These are phyloP conservation scores for Acephala macrosclerotiorum DNA, from an alignment of 2,329 filamentous ascomycete species.

Conservation along the genomic window DNA sequence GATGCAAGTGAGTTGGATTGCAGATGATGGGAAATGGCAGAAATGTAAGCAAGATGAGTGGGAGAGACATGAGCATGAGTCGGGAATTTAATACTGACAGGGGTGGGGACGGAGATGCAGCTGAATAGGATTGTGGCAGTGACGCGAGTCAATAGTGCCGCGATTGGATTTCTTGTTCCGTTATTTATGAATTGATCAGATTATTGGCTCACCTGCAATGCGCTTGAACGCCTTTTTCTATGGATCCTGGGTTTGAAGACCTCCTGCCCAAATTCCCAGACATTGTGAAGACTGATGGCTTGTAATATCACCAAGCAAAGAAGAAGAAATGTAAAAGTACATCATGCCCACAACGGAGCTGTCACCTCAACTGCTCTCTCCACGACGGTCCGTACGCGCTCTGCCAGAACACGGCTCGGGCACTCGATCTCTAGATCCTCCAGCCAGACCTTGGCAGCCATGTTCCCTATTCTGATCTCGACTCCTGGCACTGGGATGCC, in stretches of 20 bases:
- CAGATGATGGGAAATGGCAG: not conserved
- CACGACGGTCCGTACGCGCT: slow-evolving; percentile 87
- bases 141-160: not conserved
- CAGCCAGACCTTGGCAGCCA: slow-evolving; percentile 88
- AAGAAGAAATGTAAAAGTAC: not conserved
- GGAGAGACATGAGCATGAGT: not conserved
- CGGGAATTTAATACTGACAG: not conserved
- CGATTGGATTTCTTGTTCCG: not conserved
- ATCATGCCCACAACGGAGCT: slow-evolving; percentile 65
- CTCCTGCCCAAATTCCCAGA: not conserved
- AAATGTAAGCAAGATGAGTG: not conserved
- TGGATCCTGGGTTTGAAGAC: slow-evolving; percentile 4
- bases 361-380: slow-evolving; percentile 90
- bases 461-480: slow-evolving; percentile 86
- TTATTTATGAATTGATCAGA: not conserved
- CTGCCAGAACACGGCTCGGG: slow-evolving; percentile 76
- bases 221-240: slow-evolving; percentile 4
- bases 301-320: not conserved
- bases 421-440: slow-evolving; percentile 93
- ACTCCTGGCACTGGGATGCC: slow-evolving; percentile 93
- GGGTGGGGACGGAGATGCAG: not conserved
- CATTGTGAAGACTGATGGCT: not conserved
- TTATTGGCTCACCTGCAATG: slow-evolving; percentile 1
- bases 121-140: not conserved
- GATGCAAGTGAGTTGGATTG: not conserved